Conservation (phyloP, 306 rosid genomes). For the Corylus heterophylla region DNA sequence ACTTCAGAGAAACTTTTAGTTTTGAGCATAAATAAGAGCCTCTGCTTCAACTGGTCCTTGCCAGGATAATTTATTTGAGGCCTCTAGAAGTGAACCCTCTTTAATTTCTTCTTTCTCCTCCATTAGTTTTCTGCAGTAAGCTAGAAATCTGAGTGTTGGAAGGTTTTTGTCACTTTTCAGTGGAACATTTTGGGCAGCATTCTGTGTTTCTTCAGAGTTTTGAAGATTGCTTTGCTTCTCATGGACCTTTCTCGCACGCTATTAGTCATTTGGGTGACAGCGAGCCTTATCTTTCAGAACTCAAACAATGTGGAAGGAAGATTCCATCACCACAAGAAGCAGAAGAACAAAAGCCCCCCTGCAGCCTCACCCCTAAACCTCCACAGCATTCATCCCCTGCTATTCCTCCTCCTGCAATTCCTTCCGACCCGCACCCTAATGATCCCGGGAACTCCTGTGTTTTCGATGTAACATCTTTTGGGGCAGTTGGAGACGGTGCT, state of each 20-base stretch:
- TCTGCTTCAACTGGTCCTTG: constrained; percentile 29
- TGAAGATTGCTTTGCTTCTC: constrained; percentile 1
- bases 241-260: constrained; percentile 44
- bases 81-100: constrained; percentile 16
- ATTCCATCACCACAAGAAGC: constrained; percentile 59
- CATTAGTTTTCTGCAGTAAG: constrained; percentile 12
- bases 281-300: constrained; percentile 27
- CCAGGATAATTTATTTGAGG: constrained; percentile 29
- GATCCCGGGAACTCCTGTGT: constrained; percentile 46
- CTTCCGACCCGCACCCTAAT: constrained; percentile 71
- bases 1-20: constrained; percentile 6
- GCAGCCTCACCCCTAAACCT: constrained; percentile 29
- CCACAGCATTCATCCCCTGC: constrained; percentile 41
- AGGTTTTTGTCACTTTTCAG: constrained; percentile 25
- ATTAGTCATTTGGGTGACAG: constrained; percentile 32
- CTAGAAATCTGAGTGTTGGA: constrained; percentile 15
- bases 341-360: constrained; percentile 31
- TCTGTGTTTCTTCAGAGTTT: constrained; percentile 12
- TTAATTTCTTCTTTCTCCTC: neutral
- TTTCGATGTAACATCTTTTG: constrained; percentile 75
- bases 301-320: constrained; percentile 73
- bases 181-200: constrained; percentile 25
- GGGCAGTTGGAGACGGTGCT: constrained; percentile 85
- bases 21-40: constrained; percentile 40
- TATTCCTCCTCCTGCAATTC: constrained; percentile 31